These are phyloP conservation scores for Pythium apleroticum DNA, from an alignment of 352 stramenopile genomes.

Conservation along the genomic window DNA sequence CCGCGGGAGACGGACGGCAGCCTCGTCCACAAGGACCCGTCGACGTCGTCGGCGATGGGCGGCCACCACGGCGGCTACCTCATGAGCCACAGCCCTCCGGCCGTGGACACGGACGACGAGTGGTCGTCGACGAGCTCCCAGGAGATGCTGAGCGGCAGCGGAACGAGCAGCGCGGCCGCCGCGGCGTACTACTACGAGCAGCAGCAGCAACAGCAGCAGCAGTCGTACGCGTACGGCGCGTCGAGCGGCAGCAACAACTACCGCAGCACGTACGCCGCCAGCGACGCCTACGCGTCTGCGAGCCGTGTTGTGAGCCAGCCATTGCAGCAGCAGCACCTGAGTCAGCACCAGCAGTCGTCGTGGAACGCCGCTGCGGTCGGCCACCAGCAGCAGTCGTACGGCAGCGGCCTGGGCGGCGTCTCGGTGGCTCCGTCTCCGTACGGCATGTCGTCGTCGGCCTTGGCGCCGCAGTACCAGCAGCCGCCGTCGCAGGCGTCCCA, in stretches of 20 bases:
- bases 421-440: slow-evolving; percentile 5
- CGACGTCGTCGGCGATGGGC: background rate
- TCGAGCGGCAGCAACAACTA: background rate
- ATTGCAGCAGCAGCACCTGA: slow-evolving; percentile 5
- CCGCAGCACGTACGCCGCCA: slow-evolving; percentile 15
- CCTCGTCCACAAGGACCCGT: slow-evolving; percentile 6
- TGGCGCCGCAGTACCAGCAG: slow-evolving; percentile 8
- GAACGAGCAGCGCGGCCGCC: slow-evolving; percentile 8
- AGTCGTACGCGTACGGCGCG: slow-evolving; percentile 8
- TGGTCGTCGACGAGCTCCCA: slow-evolving; percentile 27
- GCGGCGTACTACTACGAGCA: slow-evolving; percentile 22
- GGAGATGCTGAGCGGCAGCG: slow-evolving; percentile 21
- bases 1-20: slow-evolving; percentile 1
- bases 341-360: slow-evolving; percentile 11
- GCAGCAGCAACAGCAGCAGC: slow-evolving; percentile 8
- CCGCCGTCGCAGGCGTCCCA: background rate
- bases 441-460: slow-evolving; percentile 11
- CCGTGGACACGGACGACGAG: slow-evolving; percentile 26
- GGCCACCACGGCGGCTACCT: slow-evolving; percentile 10
- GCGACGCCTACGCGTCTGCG: slow-evolving; percentile 5
- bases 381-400: slow-evolving; percentile 4
- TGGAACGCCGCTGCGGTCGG: background rate
- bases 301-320: background rate
- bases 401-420: background rate
- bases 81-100: slow-evolving; percentile 23